Conservation (phyloP, 352 stramenopile species). For the Elongisporangium prolatum region DNA sequence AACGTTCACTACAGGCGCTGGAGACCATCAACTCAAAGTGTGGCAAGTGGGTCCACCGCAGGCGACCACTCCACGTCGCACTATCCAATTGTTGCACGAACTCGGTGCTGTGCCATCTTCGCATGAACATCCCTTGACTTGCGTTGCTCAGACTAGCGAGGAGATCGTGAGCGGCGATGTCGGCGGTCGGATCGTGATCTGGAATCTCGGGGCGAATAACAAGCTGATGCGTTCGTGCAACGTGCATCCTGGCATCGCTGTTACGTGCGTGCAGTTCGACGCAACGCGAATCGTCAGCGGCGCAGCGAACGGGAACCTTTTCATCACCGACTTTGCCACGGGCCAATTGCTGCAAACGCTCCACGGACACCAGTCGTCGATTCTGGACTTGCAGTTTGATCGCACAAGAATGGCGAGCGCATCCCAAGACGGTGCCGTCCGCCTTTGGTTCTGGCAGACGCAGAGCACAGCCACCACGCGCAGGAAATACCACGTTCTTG, state of each 20-base stretch:
- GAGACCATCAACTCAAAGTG: conserved; percentile 61
- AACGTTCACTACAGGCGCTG: conserved; percentile 43
- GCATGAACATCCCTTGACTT: conserved; percentile 49
- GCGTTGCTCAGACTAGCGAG: conserved; percentile 49
- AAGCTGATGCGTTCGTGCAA: conserved; percentile 65
- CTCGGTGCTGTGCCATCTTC: conserved; percentile 28
- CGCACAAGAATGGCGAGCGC: conserved; percentile 61
- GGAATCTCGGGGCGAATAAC: conserved; percentile 59
- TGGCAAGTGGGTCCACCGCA: conserved; percentile 39
- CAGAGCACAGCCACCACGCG: conserved; percentile 30
- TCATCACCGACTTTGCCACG: conserved; percentile 70
- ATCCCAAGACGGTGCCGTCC: conserved; percentile 47
- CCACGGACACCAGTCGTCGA: conserved; percentile 28
- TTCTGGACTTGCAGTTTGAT: conserved; percentile 76
- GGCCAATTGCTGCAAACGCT: conserved; percentile 67
- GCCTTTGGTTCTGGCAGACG: conserved; percentile 69
- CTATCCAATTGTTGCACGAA: conserved; percentile 22
- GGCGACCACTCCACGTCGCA: conserved; percentile 21
- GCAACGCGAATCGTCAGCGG: conserved; percentile 70
- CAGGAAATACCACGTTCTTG: conserved; percentile 75
- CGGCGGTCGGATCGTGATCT: conserved; percentile 55
- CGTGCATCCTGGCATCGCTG: conserved; percentile 33
- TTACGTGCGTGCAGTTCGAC: conserved; percentile 74
- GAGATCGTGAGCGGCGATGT: conserved; percentile 74
- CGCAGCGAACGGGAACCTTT: conserved; percentile 43